These are phyloP conservation scores for Penicillium vulpinum DNA, from an alignment of 2,329 filamentous ascomycete species.

Conservation along the genomic window DNA sequence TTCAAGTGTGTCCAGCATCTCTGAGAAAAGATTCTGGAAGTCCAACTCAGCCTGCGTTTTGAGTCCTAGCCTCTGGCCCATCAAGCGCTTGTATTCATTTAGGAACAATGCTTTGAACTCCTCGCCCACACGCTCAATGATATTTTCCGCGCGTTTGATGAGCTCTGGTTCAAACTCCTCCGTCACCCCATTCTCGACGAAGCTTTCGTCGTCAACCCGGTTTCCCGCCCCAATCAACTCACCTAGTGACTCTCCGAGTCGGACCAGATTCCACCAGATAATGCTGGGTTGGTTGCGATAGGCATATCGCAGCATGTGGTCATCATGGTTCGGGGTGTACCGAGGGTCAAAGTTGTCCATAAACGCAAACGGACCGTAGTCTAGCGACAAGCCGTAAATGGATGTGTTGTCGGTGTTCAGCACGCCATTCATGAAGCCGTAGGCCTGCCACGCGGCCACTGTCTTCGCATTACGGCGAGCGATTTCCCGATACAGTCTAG, in stretches of 20 bases:
- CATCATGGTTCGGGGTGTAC: slow-evolving; percentile 97
- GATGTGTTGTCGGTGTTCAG: slow-evolving; percentile 98
- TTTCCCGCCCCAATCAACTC: slow-evolving; percentile 80
- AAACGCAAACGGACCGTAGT: slow-evolving; percentile 96
- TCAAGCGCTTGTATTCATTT: slow-evolving; percentile 82
- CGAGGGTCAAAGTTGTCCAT: slow-evolving; percentile 93
- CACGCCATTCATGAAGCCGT: slow-evolving; percentile 99
- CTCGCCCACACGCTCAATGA: slow-evolving; percentile 78
- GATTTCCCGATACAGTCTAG: slow-evolving; percentile 83
- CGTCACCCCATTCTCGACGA: slow-evolving; percentile 70
- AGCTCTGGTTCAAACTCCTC: slow-evolving; percentile 69
- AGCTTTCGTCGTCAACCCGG: slow-evolving; percentile 68
- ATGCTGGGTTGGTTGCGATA: slow-evolving; percentile 94
- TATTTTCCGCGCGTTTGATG: slow-evolving; percentile 74
- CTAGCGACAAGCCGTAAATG: slow-evolving; percentile 81
- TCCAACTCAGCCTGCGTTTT: slow-evolving; percentile 68
- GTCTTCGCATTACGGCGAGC: slow-evolving; percentile 80
- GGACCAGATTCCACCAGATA: slow-evolving; percentile 98
- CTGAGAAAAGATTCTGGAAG: slow-evolving; percentile 79
- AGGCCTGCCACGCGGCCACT: slow-evolving; percentile 93
- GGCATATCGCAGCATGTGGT: slow-evolving; percentile 79
- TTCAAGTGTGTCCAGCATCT: slow-evolving; percentile 78
- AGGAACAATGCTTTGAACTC: slow-evolving; percentile 89
- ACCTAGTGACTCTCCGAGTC: slow-evolving; percentile 83
- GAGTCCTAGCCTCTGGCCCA: slow-evolving; percentile 77